Conservation (phyloP, 139 green algal genomes). For the Tetradesmus obliquus region DNA sequence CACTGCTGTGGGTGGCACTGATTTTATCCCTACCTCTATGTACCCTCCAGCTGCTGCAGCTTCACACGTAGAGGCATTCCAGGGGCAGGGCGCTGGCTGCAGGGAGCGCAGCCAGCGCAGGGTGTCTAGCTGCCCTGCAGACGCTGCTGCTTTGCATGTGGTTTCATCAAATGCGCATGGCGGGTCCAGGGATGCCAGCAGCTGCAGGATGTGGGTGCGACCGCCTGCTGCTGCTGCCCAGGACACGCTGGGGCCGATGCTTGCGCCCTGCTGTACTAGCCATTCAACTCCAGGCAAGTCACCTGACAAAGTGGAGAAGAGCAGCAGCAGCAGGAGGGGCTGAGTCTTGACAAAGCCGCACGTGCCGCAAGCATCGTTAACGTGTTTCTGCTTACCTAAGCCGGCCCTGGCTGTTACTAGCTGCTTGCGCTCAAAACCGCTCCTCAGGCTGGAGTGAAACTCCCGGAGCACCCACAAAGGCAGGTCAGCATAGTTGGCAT, state of each 20-base stretch:
- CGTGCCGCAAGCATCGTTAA: neutral
- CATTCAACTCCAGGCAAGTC: neutral
- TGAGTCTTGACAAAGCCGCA: neutral
- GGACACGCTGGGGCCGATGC: neutral
- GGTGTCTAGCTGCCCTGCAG: neutral
- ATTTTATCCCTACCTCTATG: neutral
- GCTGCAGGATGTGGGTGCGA: neutral
- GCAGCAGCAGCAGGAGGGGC: neutral
- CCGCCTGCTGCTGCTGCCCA: neutral
- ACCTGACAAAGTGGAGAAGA: neutral
- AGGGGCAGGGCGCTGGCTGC: neutral
- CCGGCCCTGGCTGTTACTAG: neutral
- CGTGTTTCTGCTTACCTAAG: neutral
- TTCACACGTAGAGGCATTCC: neutral
- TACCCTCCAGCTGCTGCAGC: neutral
- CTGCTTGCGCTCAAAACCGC: neutral
- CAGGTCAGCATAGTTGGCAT: neutral
- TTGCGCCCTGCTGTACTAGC: neutral
- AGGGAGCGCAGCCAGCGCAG: neutral
- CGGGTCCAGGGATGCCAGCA: neutral
- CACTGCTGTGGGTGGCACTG: neutral
- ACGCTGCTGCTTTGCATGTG: constrained; percentile 4
- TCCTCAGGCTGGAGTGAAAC: neutral
- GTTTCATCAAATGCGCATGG: neutral
- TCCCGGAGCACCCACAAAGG: neutral